Evolutionary conservation across 768 basidiomycete species (phyloP), one percentile per base, ranked within the genome.

Genomic region (Astraeus odoratus): DNA sequence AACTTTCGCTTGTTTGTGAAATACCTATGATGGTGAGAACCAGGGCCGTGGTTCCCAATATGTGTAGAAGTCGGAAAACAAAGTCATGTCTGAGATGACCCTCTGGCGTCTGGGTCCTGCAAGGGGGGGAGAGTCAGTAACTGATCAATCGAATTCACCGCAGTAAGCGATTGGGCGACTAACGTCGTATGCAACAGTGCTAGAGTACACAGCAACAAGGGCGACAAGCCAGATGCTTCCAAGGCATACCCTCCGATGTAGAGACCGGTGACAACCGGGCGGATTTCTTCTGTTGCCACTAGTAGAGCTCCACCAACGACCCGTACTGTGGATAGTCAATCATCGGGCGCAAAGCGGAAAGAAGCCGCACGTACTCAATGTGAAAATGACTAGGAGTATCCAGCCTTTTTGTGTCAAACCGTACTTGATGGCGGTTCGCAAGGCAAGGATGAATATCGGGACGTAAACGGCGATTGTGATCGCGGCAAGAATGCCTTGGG

Each of bases 321-420:
- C 33, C 83, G 75, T 36, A 72, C 84, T 85, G 40, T 42, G 25
- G 45, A 44, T 23, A 30, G 22, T 47, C 34, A 49, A 48, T 39
- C 35, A 41, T 42, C 16, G 8, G 16, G 30, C 42, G n/a, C 22
- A 6, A 5, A 24, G 6, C 27, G 41, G 20, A 29, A 7, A 26
- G 20, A 3, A 2, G 27, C 9, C 33, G 10, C 25, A 67, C 78
- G 57, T 49, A 81, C 82, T 61, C 35, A 74, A 49, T 9, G 80
- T 72, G 49, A 86, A 82, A 10, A 81, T 61, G 36, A 76, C 67
- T n/a, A 85, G 68, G 50, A 77, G 75, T n/a, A 84, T 59, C 81
- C 81, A 86, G 47, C 80, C 83, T 24, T 72, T 77, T 58, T 80
- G 74, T 34, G 72, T 68, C 46, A 75, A 60, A 30, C 73, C 77